Evolutionary conservation across 2,329 filamentous ascomycete species (phyloP).

Genomic region (Colletotrichum nymphaeae): DNA sequence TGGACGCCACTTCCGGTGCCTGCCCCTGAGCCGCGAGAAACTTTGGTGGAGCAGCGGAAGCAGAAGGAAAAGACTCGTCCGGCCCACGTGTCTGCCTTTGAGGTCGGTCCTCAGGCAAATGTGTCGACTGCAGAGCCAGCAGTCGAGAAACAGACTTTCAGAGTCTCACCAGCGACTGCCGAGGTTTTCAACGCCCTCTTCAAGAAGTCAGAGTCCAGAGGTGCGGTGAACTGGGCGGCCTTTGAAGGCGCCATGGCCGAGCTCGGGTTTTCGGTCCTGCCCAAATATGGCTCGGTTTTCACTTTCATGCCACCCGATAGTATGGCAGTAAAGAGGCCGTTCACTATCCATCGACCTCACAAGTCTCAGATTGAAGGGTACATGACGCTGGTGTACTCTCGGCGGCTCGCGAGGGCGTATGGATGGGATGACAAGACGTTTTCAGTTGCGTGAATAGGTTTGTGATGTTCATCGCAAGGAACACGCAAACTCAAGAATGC

Average conservation of each 20-base stretch:
- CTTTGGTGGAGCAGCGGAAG: conserved; percentile 46
- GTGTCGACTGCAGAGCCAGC: fast-evolving
- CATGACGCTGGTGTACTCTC: conserved; percentile 41
- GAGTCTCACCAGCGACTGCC: conserved; percentile 51
- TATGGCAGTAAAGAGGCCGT: conserved; percentile 40
- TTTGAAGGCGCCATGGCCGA: conserved; percentile 56
- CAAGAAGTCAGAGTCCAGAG: conserved; percentile 41
- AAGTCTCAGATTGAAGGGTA: conserved; percentile 49
- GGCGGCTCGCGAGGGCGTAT: conserved; percentile 47
- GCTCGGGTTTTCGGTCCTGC: conserved; percentile 52
- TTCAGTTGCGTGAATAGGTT: not conserved
- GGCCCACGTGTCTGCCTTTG: conserved; percentile 47
- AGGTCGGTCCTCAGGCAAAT: conserved; percentile 38
- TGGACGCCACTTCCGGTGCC: conserved; percentile 37
- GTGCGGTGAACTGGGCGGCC: conserved; percentile 47
- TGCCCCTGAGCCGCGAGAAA: conserved; percentile 36
- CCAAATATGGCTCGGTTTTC: conserved; percentile 55
- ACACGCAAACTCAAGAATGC: fast-evolving
- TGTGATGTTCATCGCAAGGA: not conserved
- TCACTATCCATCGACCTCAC: conserved; percentile 53
- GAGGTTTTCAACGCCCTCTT: conserved; percentile 52
- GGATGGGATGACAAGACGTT: conserved; percentile 51
- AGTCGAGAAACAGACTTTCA: conserved; percentile 39
- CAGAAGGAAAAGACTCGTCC: conserved; percentile 59
- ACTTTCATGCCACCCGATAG: conserved; percentile 48